These are phyloP conservation scores for Solanum pinnatisectum DNA, from an alignment of 257 asterid genomes.

Conservation along the genomic window DNA sequence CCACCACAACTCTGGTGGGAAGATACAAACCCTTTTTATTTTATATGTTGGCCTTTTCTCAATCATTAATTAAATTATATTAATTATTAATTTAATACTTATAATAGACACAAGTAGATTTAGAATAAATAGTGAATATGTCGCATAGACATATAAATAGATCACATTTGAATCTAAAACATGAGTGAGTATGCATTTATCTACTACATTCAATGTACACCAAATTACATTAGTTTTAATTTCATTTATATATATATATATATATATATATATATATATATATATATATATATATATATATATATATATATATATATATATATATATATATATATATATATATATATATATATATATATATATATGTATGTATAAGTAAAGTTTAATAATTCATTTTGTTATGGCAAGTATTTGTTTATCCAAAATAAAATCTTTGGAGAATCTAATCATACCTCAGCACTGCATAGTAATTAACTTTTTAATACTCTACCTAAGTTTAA, in stretches of 20 bases:
- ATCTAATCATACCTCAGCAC: not conserved
- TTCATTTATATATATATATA: not conserved
- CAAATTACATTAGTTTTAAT: not conserved
- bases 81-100: not conserved
- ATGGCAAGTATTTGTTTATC: not conserved
- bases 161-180: not conserved
- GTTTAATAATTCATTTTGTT: not conserved
- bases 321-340: not conserved
- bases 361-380: not conserved
- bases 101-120: not conserved
- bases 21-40: not conserved
- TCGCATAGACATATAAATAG: not conserved
- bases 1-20: too few relatives aligned
- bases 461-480: not conserved
- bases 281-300: not conserved
- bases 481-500: not conserved
- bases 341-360: not conserved
- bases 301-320: not conserved
- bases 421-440: not conserved
- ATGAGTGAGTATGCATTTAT: not conserved
- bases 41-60: not conserved
- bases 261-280: not conserved
- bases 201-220: not conserved
- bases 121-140: not conserved
- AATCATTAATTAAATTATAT: too few relatives aligned